Evolutionary conservation across 2,329 filamentous ascomycete species (phyloP).

Genomic region (Colletotrichum incanum): DNA sequence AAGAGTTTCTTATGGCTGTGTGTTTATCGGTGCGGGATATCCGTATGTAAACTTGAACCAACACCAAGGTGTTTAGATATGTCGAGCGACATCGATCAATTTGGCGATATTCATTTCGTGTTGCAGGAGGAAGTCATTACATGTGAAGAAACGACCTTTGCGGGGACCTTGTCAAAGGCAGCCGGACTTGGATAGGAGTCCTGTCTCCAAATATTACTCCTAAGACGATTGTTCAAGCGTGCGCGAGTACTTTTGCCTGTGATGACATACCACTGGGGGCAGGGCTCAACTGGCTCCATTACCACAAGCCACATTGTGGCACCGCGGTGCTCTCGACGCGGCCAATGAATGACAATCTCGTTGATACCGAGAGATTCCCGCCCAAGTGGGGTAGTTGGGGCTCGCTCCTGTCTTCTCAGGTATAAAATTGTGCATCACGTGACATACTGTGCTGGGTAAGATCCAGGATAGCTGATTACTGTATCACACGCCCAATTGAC

Average conservation of each 20-base stretch:
- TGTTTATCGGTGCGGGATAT: not conserved
- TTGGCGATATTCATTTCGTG: too few species aligned
- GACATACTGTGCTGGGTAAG: not conserved
- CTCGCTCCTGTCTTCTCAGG: not conserved
- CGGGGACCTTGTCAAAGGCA: not conserved
- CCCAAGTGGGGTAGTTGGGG: conserved; percentile 8
- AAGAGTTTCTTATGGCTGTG: not conserved
- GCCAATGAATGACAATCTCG: not conserved
- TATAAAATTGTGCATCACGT: not conserved
- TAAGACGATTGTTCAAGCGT: not conserved
- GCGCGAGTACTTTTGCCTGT: not conserved
- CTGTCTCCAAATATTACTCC: too few species aligned
- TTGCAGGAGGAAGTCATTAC: not conserved
- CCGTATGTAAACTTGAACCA: not conserved
- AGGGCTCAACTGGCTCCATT: not conserved
- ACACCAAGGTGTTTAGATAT: not conserved
- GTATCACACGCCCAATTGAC: not conserved
- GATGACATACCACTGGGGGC: conserved; percentile 9
- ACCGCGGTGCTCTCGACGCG: not conserved
- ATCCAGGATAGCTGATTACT: not conserved
- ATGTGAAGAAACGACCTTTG: not conserved
- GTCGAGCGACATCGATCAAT: too few species aligned
- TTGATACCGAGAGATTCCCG: not conserved
- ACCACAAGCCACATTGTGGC: not conserved
- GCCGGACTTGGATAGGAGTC: too few species aligned